A percentile compares a stretch with the other conserved stretches of the same genome.
phyloP scores from a whole-genome alignment of 176 grass and related monocot species.

The Ensete ventricosum region DNA sequence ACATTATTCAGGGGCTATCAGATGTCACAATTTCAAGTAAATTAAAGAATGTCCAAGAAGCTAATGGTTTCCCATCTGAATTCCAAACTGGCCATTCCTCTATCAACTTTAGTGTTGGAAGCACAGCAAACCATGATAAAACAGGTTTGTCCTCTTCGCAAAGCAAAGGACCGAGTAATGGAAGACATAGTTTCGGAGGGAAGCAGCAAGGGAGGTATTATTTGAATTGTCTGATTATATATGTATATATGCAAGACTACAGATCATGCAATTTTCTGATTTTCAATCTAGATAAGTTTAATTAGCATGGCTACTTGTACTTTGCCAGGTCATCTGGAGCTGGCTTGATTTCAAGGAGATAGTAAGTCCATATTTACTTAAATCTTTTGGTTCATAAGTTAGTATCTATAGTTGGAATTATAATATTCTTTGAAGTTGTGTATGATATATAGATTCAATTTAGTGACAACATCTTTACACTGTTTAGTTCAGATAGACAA shows the following conservation, averaged over 20 bases:
- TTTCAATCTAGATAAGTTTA: neutral
- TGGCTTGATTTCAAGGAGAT: conserved; percentile 48
- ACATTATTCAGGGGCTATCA: conserved; percentile 45
- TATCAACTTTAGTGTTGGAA: conserved; percentile 21
- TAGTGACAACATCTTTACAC: no score
- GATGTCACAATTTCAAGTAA: conserved; percentile 55
- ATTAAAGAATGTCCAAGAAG: conserved; percentile 29
- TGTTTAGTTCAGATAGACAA: no score
- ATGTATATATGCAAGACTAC: neutral
- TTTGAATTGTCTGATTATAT: conserved; percentile 12
- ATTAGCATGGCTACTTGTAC: neutral
- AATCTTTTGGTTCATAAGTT: no score
- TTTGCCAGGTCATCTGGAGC: conserved; percentile 29
- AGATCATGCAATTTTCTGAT: neutral
- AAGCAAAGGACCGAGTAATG: conserved; percentile 34
- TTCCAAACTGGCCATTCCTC: conserved; percentile 33
- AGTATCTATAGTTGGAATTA: no score
- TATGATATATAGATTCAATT: no score
- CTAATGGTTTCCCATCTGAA: conserved; percentile 41
- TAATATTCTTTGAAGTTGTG: no score
- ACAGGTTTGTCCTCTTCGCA: conserved; percentile 15
- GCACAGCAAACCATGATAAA: conserved; percentile 36
- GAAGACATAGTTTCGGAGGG: conserved; percentile 45
- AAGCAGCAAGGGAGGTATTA: conserved; percentile 58
- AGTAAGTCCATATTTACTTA: neutral